Percentiles rank a stretch among this genome's conserved stretches.
Conservation (phyloP, 176 grass and related monocot genomes). For the Paspalum vaginatum region DNA sequence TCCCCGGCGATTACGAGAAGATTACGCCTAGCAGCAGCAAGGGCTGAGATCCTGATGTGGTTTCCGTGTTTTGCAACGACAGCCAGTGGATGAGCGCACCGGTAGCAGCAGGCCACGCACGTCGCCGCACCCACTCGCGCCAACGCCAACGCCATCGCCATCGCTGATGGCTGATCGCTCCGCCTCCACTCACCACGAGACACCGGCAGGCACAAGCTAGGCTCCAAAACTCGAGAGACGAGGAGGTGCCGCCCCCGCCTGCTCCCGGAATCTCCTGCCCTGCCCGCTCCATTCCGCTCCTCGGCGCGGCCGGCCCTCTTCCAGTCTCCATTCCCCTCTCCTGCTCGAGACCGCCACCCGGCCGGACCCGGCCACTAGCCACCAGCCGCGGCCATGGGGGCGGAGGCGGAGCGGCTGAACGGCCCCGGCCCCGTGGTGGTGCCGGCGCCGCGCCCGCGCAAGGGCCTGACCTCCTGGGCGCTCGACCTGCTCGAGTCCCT, state of each 20-base stretch:
- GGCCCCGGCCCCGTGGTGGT: constrained; percentile 25
- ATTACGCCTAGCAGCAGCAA: too few relatives aligned
- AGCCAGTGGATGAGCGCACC: background rate
- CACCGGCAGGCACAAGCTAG: background rate
- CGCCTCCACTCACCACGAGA: too few relatives aligned
- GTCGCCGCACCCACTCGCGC: background rate
- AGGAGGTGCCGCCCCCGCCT: background rate
- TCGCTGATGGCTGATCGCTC: background rate
- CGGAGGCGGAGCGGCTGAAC: constrained; percentile 19
- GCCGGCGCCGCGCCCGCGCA: constrained; percentile 63
- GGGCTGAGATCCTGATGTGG: too few relatives aligned
- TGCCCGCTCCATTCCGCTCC: background rate
- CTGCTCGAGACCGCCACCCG: background rate
- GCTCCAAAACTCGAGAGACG: background rate
- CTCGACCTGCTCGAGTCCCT: constrained; percentile 70
- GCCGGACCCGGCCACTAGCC: background rate
- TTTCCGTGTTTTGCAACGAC: too few relatives aligned
- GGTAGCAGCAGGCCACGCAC: background rate
- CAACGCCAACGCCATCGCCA: too few relatives aligned
- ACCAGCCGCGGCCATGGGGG: constrained; percentile 50
- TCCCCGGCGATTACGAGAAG: background rate
- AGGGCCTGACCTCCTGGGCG: constrained; percentile 63
- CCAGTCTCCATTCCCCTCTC: background rate
- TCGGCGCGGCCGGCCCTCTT: background rate
- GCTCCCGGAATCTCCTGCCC: background rate